phyloP scores from a whole-genome alignment of 129 eudicot genomes.

The Flaveria ramosissima region DNA sequence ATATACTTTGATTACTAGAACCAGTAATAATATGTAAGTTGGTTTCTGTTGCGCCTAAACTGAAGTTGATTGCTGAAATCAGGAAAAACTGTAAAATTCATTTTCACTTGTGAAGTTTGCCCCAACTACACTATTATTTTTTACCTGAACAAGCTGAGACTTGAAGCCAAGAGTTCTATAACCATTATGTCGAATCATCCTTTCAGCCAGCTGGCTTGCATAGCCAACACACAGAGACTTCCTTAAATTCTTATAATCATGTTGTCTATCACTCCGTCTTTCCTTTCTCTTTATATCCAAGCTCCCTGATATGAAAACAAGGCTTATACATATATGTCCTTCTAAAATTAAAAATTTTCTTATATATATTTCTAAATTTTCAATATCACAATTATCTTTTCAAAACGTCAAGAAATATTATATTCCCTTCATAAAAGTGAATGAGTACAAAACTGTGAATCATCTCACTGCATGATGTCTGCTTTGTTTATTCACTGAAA shows the following conservation, averaged over 20 bases:
- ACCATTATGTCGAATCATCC: slow-evolving; percentile 90
- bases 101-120: not conserved
- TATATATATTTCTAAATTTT: not conserved
- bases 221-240: slow-evolving; percentile 81
- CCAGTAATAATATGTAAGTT: not conserved
- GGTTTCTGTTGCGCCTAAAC: not conserved
- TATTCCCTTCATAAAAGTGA: not conserved
- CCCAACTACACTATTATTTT: not conserved
- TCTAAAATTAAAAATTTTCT: not conserved
- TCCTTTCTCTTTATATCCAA: slow-evolving; percentile 62
- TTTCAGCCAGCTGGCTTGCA: slow-evolving; percentile 92
- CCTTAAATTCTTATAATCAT: slow-evolving; percentile 67
- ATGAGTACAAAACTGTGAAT: not conserved
- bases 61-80: not conserved
- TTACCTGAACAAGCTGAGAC: slow-evolving; percentile 89
- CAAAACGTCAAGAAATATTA: not conserved
- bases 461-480: not conserved
- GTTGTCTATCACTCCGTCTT: slow-evolving; percentile 55
- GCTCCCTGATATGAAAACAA: slow-evolving; percentile 39
- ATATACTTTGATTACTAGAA: not conserved
- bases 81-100: not conserved
- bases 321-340: not conserved
- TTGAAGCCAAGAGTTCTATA: slow-evolving; percentile 80
- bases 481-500: not conserved
- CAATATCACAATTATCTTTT: not conserved